Evolutionary conservation across 805 yeast species (phyloP), one percentile per base, ranked within the genome.

Genomic region (Saturnispora sekii): DNA sequence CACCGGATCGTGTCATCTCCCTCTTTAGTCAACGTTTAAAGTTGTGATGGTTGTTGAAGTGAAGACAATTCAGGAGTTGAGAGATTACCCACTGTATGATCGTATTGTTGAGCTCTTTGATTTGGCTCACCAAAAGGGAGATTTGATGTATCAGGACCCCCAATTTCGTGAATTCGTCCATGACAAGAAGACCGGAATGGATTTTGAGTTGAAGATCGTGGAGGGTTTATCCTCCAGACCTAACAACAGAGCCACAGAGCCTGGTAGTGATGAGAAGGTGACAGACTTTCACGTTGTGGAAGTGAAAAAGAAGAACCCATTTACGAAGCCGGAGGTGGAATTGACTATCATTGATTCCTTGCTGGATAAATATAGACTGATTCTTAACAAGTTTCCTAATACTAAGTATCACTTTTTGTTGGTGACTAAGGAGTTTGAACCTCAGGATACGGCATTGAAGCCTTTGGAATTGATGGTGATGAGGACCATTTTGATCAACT

Each of bases 331-430:
- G 0, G 96, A 85, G 53, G 84, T 84, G 5, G 81, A 77, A 48
- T 65, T 89, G 37, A 76, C 87, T 0, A 70, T 89, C 8, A 53
- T 76, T 21, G 70, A 72, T 9, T 70, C 70, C 38, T 70, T 73
- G 47, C 75, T 76, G 10, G 69, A 67, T 4, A 65, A 74, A 28
- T 76, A 81, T 56, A 69, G 78, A 51, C 62, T 90, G 31, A 76
- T 90, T 5, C 72, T 87, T 53, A 90, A 90, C 69, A 93, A 90
- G 62, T 93, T 75, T 62, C 95, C 97, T 9, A 81, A 89, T 33
- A 74, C 82, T 4, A 77, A 84, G 37, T 75, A 79, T 54, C 98
- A 90, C 61, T 73, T 85, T 45, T 67, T 93, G 65, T 56, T 88
- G 44, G 79, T 89, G 8, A 87, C 97, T 1, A 83, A 77, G 49